Conservation (phyloP, 305 asterid species). For the Fraxinus sp. region DNA sequence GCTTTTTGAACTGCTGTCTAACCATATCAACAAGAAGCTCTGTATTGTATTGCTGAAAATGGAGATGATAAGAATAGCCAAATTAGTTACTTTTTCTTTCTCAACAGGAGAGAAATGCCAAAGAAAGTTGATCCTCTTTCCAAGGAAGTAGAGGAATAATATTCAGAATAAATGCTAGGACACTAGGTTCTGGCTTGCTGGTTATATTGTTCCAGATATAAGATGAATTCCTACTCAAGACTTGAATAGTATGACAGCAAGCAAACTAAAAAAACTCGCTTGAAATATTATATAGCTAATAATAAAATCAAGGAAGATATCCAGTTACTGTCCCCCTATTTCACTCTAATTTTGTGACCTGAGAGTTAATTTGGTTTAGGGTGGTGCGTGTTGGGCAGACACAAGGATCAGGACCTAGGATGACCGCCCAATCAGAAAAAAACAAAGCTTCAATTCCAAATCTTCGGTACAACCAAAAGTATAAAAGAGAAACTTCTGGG, state of each 20-base stretch:
- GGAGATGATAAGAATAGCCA: constrained; percentile 13
- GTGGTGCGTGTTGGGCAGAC: background rate
- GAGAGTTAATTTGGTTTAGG: background rate
- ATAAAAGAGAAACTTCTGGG: background rate
- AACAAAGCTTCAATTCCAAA: constrained; percentile 2
- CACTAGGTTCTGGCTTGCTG: background rate
- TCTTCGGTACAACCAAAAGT: background rate
- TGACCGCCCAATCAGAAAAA: background rate
- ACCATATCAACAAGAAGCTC: constrained; percentile 69
- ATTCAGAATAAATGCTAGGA: background rate
- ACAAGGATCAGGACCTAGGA: background rate
- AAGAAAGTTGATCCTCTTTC: background rate
- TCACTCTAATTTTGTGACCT: background rate
- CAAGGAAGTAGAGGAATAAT: background rate
- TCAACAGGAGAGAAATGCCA: background rate
- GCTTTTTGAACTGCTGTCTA: constrained; percentile 71
- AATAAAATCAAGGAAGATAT: background rate
- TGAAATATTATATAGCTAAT: background rate
- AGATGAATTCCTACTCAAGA: background rate
- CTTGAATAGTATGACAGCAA: background rate
- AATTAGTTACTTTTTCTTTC: constrained; percentile 1
- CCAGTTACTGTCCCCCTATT: background rate
- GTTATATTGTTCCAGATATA: background rate
- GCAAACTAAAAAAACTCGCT: background rate
- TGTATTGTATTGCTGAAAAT: constrained; percentile 70